Evolutionary conservation across 352 stramenopile genomes (phyloP), one percentile per base, ranked within the genome.

Genomic region (Phytophthora fragariae): DNA sequence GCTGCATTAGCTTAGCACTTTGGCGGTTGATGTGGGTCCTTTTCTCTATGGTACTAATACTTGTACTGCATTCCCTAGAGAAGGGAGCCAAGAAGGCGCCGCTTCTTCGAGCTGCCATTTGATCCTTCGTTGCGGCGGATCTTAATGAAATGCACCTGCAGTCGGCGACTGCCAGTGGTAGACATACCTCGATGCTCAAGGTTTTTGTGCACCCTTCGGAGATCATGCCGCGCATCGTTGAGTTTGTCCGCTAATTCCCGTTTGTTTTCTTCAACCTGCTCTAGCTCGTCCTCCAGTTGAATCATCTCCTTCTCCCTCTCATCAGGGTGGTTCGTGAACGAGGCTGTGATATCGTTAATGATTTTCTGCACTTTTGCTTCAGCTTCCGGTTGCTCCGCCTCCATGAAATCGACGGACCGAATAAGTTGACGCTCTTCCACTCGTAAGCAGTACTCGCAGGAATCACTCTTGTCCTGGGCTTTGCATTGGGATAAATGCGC

Each of bases 241-340:
- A 92, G 75, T 57, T 85, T 85, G n/a, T 81, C 75, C 1, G 72
- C 37, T 47, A 89, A 60, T 50, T 85, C 71, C 24, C 75, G 75
- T 50, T 89, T 90, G 72, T 88, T 78, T n/a, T 79, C 65, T 29
- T 89, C 79, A 14, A 77, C 77, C 66, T 90, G 84, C 27, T 89
- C 82, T 37, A 92, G 76, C 31, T 90, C 84, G 60, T 91, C 80
- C 41, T 90, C 81, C 3, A 92, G 68, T 65, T 85, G 82, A 50
- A 82, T 65, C 31, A 86, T 53, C n/a, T 77, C 73, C 19, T 78
- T 72, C 53, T 87, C 82, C 27, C 70, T 78, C 62, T 88, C 77
- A 39, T 82, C 65, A 7, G 59, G 59, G 50, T 70, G 75, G 49
- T 76, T 83, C 37, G 72, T 77, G 27, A 88, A 75, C 14, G 78